These are phyloP conservation scores for Atkinsonella texensis DNA, from an alignment of 2,329 filamentous ascomycete genomes.

Conservation along the genomic window DNA sequence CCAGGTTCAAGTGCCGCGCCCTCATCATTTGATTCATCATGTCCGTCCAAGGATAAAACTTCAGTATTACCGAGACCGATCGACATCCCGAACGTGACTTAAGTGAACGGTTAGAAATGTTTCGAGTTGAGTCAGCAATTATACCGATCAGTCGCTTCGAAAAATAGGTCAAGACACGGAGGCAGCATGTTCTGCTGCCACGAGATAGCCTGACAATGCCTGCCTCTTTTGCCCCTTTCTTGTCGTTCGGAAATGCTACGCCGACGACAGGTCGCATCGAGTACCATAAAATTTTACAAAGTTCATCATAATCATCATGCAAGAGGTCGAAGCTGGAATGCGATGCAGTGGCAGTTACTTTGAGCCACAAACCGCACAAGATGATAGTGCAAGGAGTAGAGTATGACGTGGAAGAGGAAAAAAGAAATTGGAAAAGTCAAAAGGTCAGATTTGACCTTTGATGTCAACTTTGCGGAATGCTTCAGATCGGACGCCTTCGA, in stretches of 20 bases:
- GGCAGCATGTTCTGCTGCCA: not conserved
- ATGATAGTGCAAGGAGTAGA: not conserved
- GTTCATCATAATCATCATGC: not conserved
- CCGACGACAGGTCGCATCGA: not conserved
- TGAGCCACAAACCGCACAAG: not conserved
- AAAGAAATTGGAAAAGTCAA: not conserved
- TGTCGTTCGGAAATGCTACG: not conserved
- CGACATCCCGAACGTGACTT: not conserved
- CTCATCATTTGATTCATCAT: not conserved
- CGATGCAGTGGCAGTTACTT: not conserved
- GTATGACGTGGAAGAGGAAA: not conserved
- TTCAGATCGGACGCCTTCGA: constrained; percentile 58
- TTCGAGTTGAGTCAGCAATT: not conserved
- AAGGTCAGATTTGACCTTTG: constrained; percentile 79
- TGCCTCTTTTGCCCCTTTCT: not conserved
- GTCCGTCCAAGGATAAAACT: not conserved
- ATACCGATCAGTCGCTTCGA: not conserved
- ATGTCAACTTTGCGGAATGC: constrained; percentile 89
- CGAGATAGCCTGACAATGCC: not conserved
- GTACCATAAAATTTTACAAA: not conserved
- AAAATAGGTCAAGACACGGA: not conserved
- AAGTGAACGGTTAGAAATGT: not conserved
- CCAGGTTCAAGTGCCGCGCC: not conserved
- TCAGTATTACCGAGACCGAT: not conserved
- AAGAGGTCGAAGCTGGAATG: constrained; percentile 1